A percentile compares a stretch with the other conserved stretches of the same genome.
phyloP scores from a whole-genome alignment of 1,139 yeast genomes.

The Yamadazyma sp. region DNA sequence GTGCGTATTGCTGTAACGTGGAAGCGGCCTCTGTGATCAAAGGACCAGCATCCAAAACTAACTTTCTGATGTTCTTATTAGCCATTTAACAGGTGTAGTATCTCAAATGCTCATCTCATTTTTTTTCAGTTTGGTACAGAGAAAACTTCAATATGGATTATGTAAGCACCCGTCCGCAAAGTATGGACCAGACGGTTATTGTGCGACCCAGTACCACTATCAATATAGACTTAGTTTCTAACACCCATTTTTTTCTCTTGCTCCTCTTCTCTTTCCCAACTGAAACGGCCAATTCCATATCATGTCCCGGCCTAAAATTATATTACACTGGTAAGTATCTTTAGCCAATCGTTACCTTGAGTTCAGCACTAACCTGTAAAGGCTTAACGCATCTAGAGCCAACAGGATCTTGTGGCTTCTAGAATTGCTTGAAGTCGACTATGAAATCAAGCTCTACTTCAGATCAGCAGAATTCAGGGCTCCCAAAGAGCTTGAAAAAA shows the following conservation, averaged over 20 bases:
- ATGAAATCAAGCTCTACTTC: conserved; percentile 33
- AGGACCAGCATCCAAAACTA: conserved; percentile 94
- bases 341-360: no score
- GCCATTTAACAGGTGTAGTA: conserved; percentile 1
- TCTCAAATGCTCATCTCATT: conserved; percentile 10
- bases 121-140: not conserved
- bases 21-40: conserved; percentile 84
- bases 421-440: conserved; percentile 35
- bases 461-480: conserved; percentile 33
- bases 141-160: no score
- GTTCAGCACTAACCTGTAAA: no score
- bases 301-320: conserved; percentile 3
- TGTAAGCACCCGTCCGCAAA: no score
- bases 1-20: conserved; percentile 67
- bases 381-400: conserved; percentile 38
- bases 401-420: conserved; percentile 43
- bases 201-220: no score
- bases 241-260: no score
- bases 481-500: conserved; percentile 31
- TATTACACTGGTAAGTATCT: conserved; percentile 1
- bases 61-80: conserved; percentile 39
- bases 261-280: no score
- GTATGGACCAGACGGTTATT: no score
- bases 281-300: not conserved
- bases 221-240: no score